Evolutionary conservation across 192 early-diverging fungal species (phyloP), one percentile per base, ranked within the genome.

Genomic region (Chytriomyces hyalinus): DNA sequence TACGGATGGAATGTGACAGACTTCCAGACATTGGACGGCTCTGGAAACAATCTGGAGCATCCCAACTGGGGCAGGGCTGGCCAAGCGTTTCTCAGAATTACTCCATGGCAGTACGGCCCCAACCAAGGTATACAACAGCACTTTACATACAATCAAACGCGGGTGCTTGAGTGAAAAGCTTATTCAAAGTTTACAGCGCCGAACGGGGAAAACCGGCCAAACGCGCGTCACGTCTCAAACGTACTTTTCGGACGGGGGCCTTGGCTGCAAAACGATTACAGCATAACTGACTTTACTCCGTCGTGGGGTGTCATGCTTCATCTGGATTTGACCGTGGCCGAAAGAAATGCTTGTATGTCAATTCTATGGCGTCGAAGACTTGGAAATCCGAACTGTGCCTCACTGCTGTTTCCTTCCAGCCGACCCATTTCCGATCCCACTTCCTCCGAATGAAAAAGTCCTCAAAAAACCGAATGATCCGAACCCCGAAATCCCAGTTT

Each of bases 261-360:
- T 17, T 53, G 20, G 15, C 22, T 57, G 6, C 64, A 60, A 1
- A 78, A 70, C 60, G 15, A 51, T 10, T 20, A 62, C 11, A 24
- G 64, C 45, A 59, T 78, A 15, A 59, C 76, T 2, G 76, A 78
- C 22, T 78, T 78, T 48, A 22, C 57, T 15, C 67, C 67, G 22
- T 22, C 49, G 6, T 82, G 77, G 78, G 73, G 79, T n/a, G 59
- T 85, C 46, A 70, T 78, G 51, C 84, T 82, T 36, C 78, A 84
- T 68, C 66, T 80, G 13, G 81, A 79, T 24, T 44, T 80, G n/a
- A 79, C 70, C 36, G 67, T 51, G 2, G 66, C 76, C 2, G 26
- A 17, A 6, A 66, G 73, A 43, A 78, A 76, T 47, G 11, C 49
- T 15, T 78, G 76, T 71, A 22, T 62, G 64, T 26, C 20, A 2